phyloP scores from a whole-genome alignment of 257 asterid genomes.

The Solanum stenotomum region DNA sequence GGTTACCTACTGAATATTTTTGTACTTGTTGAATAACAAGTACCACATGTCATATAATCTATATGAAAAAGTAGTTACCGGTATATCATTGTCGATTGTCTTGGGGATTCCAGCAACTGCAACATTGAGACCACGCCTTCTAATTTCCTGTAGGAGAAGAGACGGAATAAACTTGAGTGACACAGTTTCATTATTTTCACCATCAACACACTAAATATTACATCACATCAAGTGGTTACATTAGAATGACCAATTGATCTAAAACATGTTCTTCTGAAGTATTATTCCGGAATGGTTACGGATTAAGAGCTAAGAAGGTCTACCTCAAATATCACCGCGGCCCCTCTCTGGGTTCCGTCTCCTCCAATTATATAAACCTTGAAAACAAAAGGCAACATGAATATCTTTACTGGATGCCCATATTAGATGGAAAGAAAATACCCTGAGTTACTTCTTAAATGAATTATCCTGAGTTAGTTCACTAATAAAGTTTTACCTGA shows the following conservation, averaged over 20 bases:
- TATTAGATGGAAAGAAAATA: not conserved
- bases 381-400: not conserved
- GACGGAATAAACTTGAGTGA: not conserved
- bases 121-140: conserved; percentile 76
- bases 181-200: not conserved
- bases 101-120: conserved; percentile 83
- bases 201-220: not conserved
- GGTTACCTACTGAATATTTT: not conserved
- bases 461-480: not conserved
- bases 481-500: conserved; percentile 33
- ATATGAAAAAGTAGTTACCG: conserved; percentile 27
- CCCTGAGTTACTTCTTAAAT: not conserved
- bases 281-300: not conserved
- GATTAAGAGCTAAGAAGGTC: not conserved
- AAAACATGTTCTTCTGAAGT: not conserved
- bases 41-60: not conserved
- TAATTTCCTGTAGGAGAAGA: conserved; percentile 50
- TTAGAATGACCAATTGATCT: not conserved
- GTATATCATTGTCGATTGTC: conserved; percentile 90
- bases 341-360: conserved; percentile 94
- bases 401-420: not conserved
- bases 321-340: conserved; percentile 88
- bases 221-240: not conserved
- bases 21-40: not conserved
- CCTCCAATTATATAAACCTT: conserved; percentile 94